phyloP scores from a whole-genome alignment of 768 basidiomycete genomes.

The Kwoniella botswanensis region DNA sequence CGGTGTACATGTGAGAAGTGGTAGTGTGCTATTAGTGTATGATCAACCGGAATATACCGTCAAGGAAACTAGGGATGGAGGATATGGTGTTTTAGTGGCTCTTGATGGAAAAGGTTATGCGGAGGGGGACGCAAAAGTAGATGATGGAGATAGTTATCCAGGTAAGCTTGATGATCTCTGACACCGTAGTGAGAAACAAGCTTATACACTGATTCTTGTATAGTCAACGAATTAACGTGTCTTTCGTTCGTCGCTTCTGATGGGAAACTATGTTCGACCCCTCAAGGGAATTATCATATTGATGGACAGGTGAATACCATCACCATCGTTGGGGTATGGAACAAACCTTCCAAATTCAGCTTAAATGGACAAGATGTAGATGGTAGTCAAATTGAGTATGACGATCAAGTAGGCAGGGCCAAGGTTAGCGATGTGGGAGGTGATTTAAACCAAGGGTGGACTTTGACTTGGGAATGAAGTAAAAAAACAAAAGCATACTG shows the following conservation, averaged over 20 bases:
- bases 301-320: constrained; percentile 63
- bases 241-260: constrained; percentile 61
- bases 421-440: constrained; percentile 59
- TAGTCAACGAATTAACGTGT: constrained; percentile 51
- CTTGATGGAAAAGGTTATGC: constrained; percentile 63
- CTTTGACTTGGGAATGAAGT: constrained; percentile 59
- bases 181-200: not conserved
- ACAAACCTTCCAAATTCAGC: constrained; percentile 60
- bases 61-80: constrained; percentile 68
- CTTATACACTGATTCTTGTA: not conserved
- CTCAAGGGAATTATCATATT: constrained; percentile 60
- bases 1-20: constrained; percentile 75
- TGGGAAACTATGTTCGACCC: constrained; percentile 59
- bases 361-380: constrained; percentile 59
- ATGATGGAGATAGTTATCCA: constrained; percentile 71
- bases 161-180: constrained; percentile 60
- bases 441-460: constrained; percentile 61
- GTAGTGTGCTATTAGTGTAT: constrained; percentile 70
- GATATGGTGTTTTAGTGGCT: constrained; percentile 70
- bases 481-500: not conserved
- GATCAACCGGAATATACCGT: constrained; percentile 70
- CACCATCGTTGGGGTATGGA: constrained; percentile 65
- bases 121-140: constrained; percentile 69
- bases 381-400: constrained; percentile 60
- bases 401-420: constrained; percentile 60